Evolutionary conservation across 257 asterid species (phyloP).

Genomic region (Ophiorrhiza pumila): DNA sequence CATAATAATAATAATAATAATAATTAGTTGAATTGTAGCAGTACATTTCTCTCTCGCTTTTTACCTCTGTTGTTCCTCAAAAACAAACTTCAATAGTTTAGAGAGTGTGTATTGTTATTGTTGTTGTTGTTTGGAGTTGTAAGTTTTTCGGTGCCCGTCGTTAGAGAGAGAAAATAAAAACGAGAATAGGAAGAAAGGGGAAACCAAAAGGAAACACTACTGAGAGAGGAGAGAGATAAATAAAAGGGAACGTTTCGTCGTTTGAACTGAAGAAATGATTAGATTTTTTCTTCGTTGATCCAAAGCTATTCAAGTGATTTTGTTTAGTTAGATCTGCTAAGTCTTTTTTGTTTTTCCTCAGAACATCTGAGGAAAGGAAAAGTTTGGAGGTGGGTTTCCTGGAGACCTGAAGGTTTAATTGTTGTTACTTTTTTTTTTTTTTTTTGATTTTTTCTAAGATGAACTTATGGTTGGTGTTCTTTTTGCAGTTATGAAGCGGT

Average conservation of each 20-base stretch:
- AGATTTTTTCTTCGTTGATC: constrained; percentile 32
- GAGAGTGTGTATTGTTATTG: constrained; percentile 11
- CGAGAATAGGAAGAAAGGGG: constrained; percentile 12
- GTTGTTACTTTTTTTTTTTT: not conserved
- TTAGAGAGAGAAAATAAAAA: constrained; percentile 20
- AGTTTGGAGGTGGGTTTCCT: constrained; percentile 41
- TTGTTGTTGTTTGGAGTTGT: constrained; percentile 21
- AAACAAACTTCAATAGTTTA: not conserved
- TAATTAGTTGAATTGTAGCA: no score
- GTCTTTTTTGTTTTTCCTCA: constrained; percentile 26
- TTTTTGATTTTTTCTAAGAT: constrained; percentile 11
- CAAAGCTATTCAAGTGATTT: constrained; percentile 28
- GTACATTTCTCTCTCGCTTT: constrained; percentile 22
- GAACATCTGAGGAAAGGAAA: constrained; percentile 40
- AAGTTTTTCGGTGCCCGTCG: constrained; percentile 24
- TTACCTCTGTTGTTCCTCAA: not conserved
- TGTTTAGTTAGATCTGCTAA: constrained; percentile 55
- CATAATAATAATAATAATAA: no score
- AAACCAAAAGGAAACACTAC: constrained; percentile 20
- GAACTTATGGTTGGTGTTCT: constrained; percentile 23
- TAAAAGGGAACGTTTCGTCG: constrained; percentile 9
- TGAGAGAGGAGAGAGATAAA: constrained; percentile 5
- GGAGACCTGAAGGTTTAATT: not conserved
- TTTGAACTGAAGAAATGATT: constrained; percentile 13
- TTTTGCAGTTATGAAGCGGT: constrained; percentile 73